Evolutionary conservation across 1,139 yeast species (phyloP), one percentile per base, ranked within the genome.

Genomic region (Candida freyschussii): DNA sequence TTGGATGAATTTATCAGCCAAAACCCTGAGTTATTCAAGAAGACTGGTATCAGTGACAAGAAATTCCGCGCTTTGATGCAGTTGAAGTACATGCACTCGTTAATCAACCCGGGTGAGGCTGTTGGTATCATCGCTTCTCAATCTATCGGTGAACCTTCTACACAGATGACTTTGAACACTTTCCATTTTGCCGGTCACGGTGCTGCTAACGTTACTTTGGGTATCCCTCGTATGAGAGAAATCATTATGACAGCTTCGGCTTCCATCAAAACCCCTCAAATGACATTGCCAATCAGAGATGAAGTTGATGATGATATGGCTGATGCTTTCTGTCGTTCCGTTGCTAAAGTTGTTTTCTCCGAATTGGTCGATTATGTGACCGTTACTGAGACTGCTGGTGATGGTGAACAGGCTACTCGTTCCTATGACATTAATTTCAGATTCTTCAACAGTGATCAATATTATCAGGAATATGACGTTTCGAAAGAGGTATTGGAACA

Each of bases 181-280:
- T 93, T 93, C 94, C 99, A 93, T 69, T 93, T 93, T 56, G 99
- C 99, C 50, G 99, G 99, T 60, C 98, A 93, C 67, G 99, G 99
- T 76, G 99, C 98, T 39, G 98, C 98, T 31, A 93, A 93, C 63
- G 99, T 93, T 48, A 93, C 99, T 1, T 73, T 93, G 56, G 99
- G 99, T 82, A 93, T 93, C 57, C 99, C 99, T 30, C 96, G 99
- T 77, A 81, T 93, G 89, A 82, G 99, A 75, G 99, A 93, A 75
- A 93, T 93, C 57, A 89, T 93, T 57, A 93, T 93, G 98, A 93
- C 98, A 13, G 99, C 98, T 9, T 85, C 96, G 39, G 78, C 96
- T 14, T 67, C 84, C 36, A 93, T 93, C 55, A 86, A 87, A 66
- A 93, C 99, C 10, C 99, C 99, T 33, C 97, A 91, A 64, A 93